Evolutionary conservation across 208 protist species (phyloP), one percentile per base, ranked within the genome.

Genomic region (Leptomonas pyrrhocoris): DNA sequence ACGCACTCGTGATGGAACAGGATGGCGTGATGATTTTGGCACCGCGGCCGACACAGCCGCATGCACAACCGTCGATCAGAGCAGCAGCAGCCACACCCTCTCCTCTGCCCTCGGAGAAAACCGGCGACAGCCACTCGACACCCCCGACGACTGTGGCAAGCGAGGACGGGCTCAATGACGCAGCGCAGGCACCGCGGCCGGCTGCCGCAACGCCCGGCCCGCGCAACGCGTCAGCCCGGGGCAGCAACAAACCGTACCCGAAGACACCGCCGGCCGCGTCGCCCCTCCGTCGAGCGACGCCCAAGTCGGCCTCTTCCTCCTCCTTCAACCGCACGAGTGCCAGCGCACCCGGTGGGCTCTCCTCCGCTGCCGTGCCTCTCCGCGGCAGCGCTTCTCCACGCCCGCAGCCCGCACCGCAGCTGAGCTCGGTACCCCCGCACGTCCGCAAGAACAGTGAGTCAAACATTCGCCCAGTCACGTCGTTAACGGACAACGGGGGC

Each of bases 1-100:
- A 85, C 40, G 63, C 74, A 36, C 46, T 79, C n/a, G 77, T 86
- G 42, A 83, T 66, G 30, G 79, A 81, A 42, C 54, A 79, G 12
- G 74, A 73, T 42, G 82, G 79, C 18, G 80, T 90, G 8, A 49
- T 84, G 9, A 84, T 90, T 43, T 72, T 93, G 19, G 74, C 82
- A 0, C 85, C 73, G 30, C 72, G 74, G 11, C 40, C 70, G 5
- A 31, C 38, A 15, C n/a, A 36, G 40, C 8, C 40, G 25, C 40
- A 36, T 7, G 30, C 55, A 57, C n/a, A 30, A 51, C 38, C 23
- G 21, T 31, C 19, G 13, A 28, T 4, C n/a, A n/a, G n/a, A n/a
- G 28, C 9, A 13, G 40, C 7, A 23, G 13, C 2, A 21, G 7
- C 16, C 8, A 40, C 23, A 1, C 15, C 61, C 46, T 34, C 43